Percentiles rank a stretch among this genome's conserved stretches.
Evolutionary conservation across 345 rosid species (phyloP).

Genomic region (Eucalyptus sp.): DNA sequence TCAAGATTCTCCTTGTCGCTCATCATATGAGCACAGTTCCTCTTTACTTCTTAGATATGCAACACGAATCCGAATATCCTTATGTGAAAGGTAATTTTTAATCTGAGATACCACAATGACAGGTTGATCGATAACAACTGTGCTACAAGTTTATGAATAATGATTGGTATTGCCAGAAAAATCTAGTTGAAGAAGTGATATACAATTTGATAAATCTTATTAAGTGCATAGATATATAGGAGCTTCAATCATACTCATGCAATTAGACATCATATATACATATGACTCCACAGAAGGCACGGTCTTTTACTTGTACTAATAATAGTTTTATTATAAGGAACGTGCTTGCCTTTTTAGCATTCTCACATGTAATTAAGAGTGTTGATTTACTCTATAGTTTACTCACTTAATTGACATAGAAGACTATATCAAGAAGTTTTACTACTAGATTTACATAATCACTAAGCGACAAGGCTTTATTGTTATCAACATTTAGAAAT

Average conservation of each 20-base stretch:
- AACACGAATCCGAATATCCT: not conserved
- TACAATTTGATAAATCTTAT: not conserved
- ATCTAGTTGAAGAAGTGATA: not conserved
- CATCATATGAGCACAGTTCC: not conserved
- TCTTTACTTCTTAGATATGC: not conserved
- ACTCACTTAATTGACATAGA: not conserved
- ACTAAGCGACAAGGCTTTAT: not conserved
- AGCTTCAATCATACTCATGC: not conserved
- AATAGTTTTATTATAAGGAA: not conserved
- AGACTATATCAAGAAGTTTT: not conserved
- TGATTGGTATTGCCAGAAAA: not conserved
- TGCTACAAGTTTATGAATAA: not conserved
- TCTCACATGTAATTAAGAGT: not conserved
- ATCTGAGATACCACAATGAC: not conserved
- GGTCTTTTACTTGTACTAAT: not conserved
- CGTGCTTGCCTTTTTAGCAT: not conserved
- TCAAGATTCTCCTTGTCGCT: not conserved
- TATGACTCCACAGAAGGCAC: not conserved
- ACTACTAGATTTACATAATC: not conserved
- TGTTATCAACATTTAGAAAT: not conserved
- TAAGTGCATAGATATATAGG: not conserved
- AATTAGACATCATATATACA: not conserved
- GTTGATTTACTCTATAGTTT: not conserved
- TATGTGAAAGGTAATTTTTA: not conserved
- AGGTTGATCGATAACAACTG: not conserved